These are phyloP conservation scores for Neurospora africana DNA, from an alignment of 495 filamentous ascomycete genomes.

Conservation along the genomic window DNA sequence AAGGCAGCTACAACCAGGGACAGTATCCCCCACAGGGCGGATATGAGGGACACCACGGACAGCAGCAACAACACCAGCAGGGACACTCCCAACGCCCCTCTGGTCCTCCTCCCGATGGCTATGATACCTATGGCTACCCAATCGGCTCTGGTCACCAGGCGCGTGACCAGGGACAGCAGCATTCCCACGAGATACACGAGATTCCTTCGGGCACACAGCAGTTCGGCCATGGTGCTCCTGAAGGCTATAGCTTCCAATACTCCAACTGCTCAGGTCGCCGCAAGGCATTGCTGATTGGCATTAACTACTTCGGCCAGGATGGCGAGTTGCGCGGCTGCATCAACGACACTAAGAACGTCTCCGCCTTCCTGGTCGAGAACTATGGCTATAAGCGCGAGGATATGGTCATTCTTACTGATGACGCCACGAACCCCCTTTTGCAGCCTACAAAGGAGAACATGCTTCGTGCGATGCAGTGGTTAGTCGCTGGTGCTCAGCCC, in stretches of 20 bases:
- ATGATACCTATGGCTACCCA: constrained; percentile 31
- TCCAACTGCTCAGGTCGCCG: constrained; percentile 76
- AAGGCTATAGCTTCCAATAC: constrained; percentile 61
- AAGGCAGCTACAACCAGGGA: constrained; percentile 6
- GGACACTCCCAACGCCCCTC: constrained; percentile 23
- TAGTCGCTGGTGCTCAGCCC: constrained; percentile 33
- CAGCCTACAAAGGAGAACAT: constrained; percentile 41
- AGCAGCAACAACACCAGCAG: constrained; percentile 6
- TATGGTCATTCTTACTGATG: constrained; percentile 43
- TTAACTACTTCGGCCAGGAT: constrained; percentile 86
- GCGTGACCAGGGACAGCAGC: constrained; percentile 12
- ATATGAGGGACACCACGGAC: too few species aligned
- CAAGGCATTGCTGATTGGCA: constrained; percentile 84
- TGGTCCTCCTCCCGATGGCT: constrained; percentile 25
- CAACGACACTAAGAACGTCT: constrained; percentile 92
- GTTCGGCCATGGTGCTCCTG: constrained; percentile 39
- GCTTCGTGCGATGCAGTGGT: constrained; percentile 38
- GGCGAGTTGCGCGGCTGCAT: constrained; percentile 84
- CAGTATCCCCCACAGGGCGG: constrained; percentile 10
- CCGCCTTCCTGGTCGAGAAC: constrained; percentile 65
- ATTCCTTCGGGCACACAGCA: constrained; percentile 35
- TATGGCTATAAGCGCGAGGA: constrained; percentile 51
- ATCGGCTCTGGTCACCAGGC: constrained; percentile 7
- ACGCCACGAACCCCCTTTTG: constrained; percentile 31
- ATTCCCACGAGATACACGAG: constrained; percentile 32